Evolutionary conservation across 2,329 filamentous ascomycete species (phyloP).

Genomic region (Xylaria sp.): DNA sequence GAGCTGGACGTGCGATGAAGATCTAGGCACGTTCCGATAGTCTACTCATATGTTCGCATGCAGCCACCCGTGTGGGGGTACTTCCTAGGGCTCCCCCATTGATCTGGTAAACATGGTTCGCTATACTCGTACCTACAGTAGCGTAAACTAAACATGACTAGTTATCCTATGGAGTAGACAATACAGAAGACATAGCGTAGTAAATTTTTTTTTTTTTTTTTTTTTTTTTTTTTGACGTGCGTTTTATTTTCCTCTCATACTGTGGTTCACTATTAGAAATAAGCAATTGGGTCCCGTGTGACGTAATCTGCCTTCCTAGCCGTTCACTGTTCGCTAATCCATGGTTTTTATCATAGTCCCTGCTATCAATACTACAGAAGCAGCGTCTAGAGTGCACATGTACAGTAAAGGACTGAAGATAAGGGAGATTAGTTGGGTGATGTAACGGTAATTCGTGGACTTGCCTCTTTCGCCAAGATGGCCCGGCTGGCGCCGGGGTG

Average conservation of each 20-base stretch:
- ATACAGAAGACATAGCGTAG: neutral
- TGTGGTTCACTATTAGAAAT: neutral
- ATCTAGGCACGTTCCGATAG: neutral
- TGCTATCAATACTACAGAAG: neutral
- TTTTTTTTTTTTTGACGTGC: neutral
- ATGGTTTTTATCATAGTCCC: neutral
- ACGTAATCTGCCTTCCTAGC: neutral
- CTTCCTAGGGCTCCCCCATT: conserved; percentile 1
- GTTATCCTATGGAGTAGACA: neutral
- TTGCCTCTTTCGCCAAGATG: conserved; percentile 35
- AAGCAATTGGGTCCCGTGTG: neutral
- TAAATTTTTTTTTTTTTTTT: neutral
- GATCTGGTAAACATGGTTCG: conserved; percentile 3
- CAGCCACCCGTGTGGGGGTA: conserved; percentile 3
- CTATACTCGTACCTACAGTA: neutral
- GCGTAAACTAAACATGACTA: neutral
- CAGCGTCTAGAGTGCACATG: no score
- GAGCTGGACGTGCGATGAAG: neutral
- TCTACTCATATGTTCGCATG: conserved; percentile 22
- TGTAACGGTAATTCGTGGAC: conserved; percentile 20
- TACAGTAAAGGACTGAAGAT: conserved; percentile 18
- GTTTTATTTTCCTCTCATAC: neutral
- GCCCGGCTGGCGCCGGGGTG: conserved; percentile 15
- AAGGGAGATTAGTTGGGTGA: conserved; percentile 30
- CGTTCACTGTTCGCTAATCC: neutral